phyloP scores from a whole-genome alignment of 345 rosid genomes.

The Gossypium thurberi region DNA sequence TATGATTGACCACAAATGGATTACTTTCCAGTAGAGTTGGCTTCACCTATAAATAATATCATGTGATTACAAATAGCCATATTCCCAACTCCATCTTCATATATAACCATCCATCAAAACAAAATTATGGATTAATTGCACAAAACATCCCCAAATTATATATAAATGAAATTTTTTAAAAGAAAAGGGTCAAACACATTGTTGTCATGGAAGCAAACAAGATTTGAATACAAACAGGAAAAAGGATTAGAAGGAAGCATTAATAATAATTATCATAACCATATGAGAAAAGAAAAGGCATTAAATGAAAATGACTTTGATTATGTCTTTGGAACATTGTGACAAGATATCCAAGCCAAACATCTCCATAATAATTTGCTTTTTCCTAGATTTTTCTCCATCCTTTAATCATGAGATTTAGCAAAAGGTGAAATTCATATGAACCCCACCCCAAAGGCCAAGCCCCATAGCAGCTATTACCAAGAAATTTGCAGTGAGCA shows the following conservation, averaged over 20 bases:
- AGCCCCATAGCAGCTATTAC: neutral
- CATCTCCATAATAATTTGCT: neutral
- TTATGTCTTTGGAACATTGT: neutral
- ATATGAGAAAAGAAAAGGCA: neutral
- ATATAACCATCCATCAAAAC: too few relatives aligned
- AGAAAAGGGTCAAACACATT: neutral
- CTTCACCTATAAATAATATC: neutral
- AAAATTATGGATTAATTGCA: too few relatives aligned
- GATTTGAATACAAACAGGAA: neutral
- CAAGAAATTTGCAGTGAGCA: neutral
- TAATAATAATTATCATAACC: neutral
- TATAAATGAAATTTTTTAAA: neutral
- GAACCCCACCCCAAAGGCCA: neutral
- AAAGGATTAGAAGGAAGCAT: neutral
- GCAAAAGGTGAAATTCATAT: neutral
- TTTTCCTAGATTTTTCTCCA: neutral
- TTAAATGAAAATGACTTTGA: neutral
- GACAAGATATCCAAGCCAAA: neutral
- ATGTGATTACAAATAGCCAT: neutral
- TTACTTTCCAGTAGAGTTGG: neutral
- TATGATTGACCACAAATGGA: neutral
- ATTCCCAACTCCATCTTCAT: neutral
- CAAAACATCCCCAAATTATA: too few relatives aligned
- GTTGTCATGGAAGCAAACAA: neutral
- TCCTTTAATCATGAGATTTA: neutral